Conservation (phyloP, 2,329 filamentous ascomycete genomes). For the Colletotrichum plurivorum region DNA sequence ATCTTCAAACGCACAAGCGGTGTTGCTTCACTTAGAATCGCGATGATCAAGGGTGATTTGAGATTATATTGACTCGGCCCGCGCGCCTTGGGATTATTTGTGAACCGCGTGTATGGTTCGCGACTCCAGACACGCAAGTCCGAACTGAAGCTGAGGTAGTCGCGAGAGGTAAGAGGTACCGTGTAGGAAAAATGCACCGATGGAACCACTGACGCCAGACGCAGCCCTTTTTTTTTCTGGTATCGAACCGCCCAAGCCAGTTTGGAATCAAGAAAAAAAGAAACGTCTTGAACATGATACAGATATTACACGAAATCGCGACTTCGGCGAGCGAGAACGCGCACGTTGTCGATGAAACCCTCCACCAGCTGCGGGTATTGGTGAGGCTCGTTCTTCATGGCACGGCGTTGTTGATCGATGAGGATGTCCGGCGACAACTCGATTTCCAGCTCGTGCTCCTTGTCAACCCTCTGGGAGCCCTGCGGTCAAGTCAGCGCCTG, state of each 20-base stretch:
- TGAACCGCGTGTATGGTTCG: background rate
- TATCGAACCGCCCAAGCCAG: slow-evolving; percentile 36
- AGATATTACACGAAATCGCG: slow-evolving; percentile 48
- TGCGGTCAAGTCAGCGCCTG: slow-evolving; percentile 44
- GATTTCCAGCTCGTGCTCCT: slow-evolving; percentile 86
- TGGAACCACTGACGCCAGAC: slow-evolving; percentile 29
- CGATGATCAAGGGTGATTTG: slow-evolving; percentile 3
- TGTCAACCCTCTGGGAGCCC: slow-evolving; percentile 61
- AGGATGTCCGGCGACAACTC: slow-evolving; percentile 77
- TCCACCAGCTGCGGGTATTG: slow-evolving; percentile 78
- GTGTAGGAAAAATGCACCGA: slow-evolving; percentile 11
- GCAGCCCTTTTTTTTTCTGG: slow-evolving; percentile 27
- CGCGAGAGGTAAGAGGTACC: slow-evolving; percentile 5
- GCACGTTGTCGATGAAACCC: slow-evolving; percentile 81
- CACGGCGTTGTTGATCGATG: slow-evolving; percentile 74
- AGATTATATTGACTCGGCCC: slow-evolving; percentile 22
- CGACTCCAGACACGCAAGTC: slow-evolving; percentile 2
- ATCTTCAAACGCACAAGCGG: background rate
- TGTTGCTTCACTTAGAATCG: background rate
- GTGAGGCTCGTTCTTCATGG: slow-evolving; percentile 66
- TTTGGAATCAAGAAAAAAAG: slow-evolving; percentile 10
- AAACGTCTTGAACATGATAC: background rate
- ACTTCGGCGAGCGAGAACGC: slow-evolving; percentile 67
- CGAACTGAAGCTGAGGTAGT: slow-evolving; percentile 15
- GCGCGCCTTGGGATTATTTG: slow-evolving; percentile 7